Evolutionary conservation across 129 eudicot genomes (phyloP).

Genomic region (carrot (Daucus carota)): DNA sequence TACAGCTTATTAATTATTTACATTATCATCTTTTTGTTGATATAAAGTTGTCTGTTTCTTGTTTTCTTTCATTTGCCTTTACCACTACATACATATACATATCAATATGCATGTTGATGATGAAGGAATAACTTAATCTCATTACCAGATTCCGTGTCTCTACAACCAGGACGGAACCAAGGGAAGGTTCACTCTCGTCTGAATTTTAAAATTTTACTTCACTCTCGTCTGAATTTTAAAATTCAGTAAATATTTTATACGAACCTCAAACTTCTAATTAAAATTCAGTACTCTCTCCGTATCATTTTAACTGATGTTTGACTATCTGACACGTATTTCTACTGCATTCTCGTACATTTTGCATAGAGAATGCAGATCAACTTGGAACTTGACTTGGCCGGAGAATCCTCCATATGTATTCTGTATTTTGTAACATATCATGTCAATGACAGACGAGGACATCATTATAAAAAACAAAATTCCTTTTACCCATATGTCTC

Average conservation of each 20-base stretch:
- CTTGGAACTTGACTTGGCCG: neutral
- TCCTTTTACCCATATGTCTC: neutral
- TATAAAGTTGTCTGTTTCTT: conserved; percentile 2
- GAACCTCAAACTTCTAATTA: too few species aligned
- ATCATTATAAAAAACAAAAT: neutral
- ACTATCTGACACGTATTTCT: too few species aligned
- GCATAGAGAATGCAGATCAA: neutral
- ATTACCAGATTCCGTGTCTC: neutral
- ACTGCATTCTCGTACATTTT: neutral
- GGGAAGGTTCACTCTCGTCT: too few species aligned
- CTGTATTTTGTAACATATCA: neutral
- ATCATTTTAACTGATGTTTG: too few species aligned
- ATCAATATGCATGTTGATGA: neutral
- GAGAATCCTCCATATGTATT: neutral
- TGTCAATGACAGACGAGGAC: neutral
- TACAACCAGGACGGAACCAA: neutral
- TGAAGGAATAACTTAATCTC: neutral
- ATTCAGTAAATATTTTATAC: too few species aligned
- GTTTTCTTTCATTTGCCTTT: conserved; percentile 1
- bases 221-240: too few species aligned
- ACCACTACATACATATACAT: neutral
- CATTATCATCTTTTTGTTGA: neutral
- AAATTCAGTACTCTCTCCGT: too few species aligned
- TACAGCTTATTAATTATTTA: conserved; percentile 15
- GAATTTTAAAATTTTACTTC: too few species aligned